Percentiles rank a stretch among this genome's conserved stretches.
Conservation (phyloP, 306 rosid genomes). For the Cajanus cajan region DNA sequence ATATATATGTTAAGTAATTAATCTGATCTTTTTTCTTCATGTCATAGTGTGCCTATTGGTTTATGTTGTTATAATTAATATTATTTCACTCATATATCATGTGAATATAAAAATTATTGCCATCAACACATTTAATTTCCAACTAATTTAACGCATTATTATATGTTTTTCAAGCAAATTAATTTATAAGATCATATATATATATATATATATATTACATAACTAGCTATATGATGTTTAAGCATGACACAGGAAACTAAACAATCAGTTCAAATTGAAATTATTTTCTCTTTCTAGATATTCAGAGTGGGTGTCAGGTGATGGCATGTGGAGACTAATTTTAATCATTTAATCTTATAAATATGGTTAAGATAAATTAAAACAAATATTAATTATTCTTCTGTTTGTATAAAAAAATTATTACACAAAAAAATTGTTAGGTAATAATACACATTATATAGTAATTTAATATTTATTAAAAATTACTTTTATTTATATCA, state of each 20-base stretch:
- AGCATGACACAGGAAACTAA: neutral
- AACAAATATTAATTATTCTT: neutral
- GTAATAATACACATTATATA: too few species aligned
- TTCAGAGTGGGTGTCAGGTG: neutral
- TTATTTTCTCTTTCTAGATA: neutral
- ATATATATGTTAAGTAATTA: conserved; percentile 3
- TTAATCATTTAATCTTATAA: too few species aligned
- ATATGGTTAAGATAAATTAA: neutral
- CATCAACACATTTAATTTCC: neutral
- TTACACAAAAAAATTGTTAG: too few species aligned
- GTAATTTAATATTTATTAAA: too few species aligned
- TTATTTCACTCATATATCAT: neutral
- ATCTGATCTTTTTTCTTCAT: neutral
- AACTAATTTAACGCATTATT: neutral
- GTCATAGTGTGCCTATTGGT: neutral
- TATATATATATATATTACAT: too few species aligned
- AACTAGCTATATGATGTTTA: too few species aligned
- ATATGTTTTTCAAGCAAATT: neutral
- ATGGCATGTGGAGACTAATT: neutral
- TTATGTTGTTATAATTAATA: neutral
- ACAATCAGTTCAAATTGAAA: neutral
- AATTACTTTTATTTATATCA: too few species aligned
- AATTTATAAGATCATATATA: neutral
- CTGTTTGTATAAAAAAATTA: too few species aligned
- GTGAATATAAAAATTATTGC: neutral